phyloP scores from a whole-genome alignment of 306 rosid genomes.

The Citrullus amarus region DNA sequence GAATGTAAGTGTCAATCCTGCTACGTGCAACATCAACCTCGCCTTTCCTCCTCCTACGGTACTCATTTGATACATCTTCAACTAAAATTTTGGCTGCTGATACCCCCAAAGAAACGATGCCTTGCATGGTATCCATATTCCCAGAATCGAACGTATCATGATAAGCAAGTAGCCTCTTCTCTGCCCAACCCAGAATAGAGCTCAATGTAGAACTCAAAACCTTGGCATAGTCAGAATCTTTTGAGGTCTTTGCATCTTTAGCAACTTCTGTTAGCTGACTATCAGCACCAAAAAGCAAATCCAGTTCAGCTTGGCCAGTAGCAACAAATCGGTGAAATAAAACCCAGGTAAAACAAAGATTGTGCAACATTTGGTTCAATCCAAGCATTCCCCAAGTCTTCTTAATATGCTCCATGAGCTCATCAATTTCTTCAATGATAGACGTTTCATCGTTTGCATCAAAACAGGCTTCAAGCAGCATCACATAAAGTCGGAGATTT shows the following conservation, averaged over 20 bases:
- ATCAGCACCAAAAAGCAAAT: constrained; percentile 56
- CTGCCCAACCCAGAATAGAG: constrained; percentile 91
- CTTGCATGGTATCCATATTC: constrained; percentile 74
- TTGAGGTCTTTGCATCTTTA: constrained; percentile 80
- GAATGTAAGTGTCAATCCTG: constrained; percentile 88
- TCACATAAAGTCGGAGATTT: constrained; percentile 80
- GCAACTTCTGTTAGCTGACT: constrained; percentile 83
- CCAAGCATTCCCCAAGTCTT: constrained; percentile 99
- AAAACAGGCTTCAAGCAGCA: constrained; percentile 78
- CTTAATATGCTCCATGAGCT: constrained; percentile 90
- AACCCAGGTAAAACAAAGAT: constrained; percentile 95
- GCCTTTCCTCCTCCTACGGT: constrained; percentile 73
- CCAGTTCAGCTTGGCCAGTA: constrained; percentile 80
- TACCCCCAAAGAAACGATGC: constrained; percentile 88
- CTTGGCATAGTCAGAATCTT: constrained; percentile 70
- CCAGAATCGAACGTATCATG: constrained; percentile 86
- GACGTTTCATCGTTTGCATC: constrained; percentile 67
- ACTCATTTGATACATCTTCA: constrained; percentile 90
- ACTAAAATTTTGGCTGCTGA: constrained; percentile 84
- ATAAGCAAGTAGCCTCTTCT: constrained; percentile 96
- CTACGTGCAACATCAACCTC: constrained; percentile 86
- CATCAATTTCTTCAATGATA: constrained; percentile 77
- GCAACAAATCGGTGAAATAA: constrained; percentile 86
- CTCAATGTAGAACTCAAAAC: constrained; percentile 82
- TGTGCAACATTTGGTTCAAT: constrained; percentile 68